Evolutionary conservation across 179 eudicot species (phyloP), one percentile per base, ranked within the genome.

Genomic region (Silene vulgaris): DNA sequence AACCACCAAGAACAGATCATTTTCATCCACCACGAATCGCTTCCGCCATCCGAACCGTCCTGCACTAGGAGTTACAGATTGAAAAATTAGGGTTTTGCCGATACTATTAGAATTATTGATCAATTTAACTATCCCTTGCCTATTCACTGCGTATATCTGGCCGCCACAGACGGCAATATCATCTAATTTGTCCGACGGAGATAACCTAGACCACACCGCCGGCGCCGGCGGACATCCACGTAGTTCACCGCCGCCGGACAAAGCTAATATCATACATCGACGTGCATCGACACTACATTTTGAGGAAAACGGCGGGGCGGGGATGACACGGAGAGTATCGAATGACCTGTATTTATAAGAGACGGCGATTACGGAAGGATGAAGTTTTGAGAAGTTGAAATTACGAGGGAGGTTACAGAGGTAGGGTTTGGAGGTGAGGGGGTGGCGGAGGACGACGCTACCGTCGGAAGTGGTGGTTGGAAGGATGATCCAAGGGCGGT

Each of bases 361-460:
- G n/a, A 20, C 59, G 28, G 73, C 60, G 59, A 69, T 14, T 3
- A 17, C 20, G n/a, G 17, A 2, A 3, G 30, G 0, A 32, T 14
- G 2, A n/a, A 20, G 21, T 3, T 69, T 43, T 19, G 30, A 21
- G 2, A 69, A 69, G 60, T 43, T 4, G 60, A 48, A 48, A 30
- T 21, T 20, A 14, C 11, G 3, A 11, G 57, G 72, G 11, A 19
- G 72, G 28, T 69, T 45, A 8, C 13, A 23, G 1, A 48, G 1
- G 12, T 68, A 56, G 52, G 9, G 56, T 43, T 69, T 69, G 2
- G 12, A 19, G 35, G 73, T 69, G 60, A 69, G 57, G 16, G 73
- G 73, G 17, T 69, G 57, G 60, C 5, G 59, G 73, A 69, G 12
- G 16, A 6, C 11, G 20, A 0, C 45, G 43, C 14, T 21, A 28